phyloP scores from a whole-genome alignment of 306 rosid species.

The Glycine soja region DNA sequence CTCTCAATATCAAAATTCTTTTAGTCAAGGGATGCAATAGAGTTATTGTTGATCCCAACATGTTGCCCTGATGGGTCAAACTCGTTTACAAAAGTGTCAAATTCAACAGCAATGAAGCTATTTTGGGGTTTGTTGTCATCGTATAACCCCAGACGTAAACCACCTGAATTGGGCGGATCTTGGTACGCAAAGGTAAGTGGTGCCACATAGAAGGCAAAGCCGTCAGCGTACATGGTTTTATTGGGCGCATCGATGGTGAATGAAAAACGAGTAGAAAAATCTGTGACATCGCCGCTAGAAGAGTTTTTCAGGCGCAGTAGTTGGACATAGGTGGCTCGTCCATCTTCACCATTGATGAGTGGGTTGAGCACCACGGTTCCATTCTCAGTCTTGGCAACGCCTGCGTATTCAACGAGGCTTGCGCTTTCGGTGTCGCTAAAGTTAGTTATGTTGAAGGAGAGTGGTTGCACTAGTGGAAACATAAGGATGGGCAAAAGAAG shows the following conservation, averaged over 20 bases:
- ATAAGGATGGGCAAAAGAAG: not conserved
- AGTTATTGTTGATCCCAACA: too few species aligned
- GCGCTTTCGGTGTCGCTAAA: not conserved
- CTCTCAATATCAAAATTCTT: too few species aligned
- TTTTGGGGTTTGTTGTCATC: not conserved
- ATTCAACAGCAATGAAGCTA: slow-evolving; percentile 39
- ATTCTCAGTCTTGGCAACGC: not conserved
- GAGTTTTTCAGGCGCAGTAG: slow-evolving; percentile 22
- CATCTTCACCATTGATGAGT: not conserved
- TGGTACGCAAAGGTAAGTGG: slow-evolving; percentile 36
- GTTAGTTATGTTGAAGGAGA: not conserved
- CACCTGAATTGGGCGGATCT: slow-evolving; percentile 21
- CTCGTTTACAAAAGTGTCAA: slow-evolving; percentile 35
- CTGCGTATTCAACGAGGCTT: not conserved
- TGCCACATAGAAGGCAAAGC: too few species aligned
- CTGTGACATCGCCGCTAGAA: not conserved
- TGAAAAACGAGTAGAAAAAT: too few species aligned
- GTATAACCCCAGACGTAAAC: slow-evolving; percentile 32
- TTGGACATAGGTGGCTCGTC: slow-evolving; percentile 14
- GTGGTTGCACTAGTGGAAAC: not conserved
- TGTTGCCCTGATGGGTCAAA: slow-evolving; percentile 14
- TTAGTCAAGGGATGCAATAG: too few species aligned
- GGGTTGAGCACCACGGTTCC: slow-evolving; percentile 35
- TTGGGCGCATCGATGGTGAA: too few species aligned
- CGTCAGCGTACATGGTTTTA: too few species aligned